These are phyloP conservation scores for Gonium pectorale DNA, from an alignment of 139 green algal species.

Conservation along the genomic window DNA sequence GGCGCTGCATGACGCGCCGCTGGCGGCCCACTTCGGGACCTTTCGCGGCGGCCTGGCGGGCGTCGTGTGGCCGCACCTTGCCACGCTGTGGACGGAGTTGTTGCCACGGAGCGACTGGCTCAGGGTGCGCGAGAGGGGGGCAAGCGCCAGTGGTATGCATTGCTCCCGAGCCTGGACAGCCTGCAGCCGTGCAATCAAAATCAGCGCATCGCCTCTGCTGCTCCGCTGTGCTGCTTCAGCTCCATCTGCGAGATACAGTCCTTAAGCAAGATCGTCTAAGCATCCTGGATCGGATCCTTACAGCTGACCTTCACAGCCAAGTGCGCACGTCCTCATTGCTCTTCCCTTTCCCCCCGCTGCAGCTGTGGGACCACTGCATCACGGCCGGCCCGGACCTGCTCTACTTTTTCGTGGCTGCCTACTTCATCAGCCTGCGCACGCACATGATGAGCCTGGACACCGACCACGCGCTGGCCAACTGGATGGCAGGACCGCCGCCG, in stretches of 20 bases:
- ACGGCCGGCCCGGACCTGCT: slow-evolving; percentile 65
- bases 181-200: no score
- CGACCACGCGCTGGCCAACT: slow-evolving; percentile 48
- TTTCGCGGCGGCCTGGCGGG: slow-evolving; percentile 37
- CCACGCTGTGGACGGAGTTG: slow-evolving; percentile 62
- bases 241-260: no score
- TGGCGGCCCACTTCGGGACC: slow-evolving; percentile 40
- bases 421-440: slow-evolving; percentile 43
- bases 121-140: slow-evolving; percentile 42
- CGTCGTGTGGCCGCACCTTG: slow-evolving; percentile 59
- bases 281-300: no score
- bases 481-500: slow-evolving; percentile 49
- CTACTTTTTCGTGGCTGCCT: slow-evolving; percentile 64
- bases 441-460: slow-evolving; percentile 48
- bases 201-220: no score
- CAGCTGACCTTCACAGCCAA: no score
- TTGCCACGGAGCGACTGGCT: slow-evolving; percentile 63
- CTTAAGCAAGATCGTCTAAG: no score
- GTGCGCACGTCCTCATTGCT: not conserved
- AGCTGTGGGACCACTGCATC: slow-evolving; percentile 77
- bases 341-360: not conserved
- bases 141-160: not conserved
- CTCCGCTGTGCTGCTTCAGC: no score
- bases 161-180: no score
- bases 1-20: slow-evolving; percentile 44